Conservation (phyloP, 192 early-diverging fungal species). For the Irineochytrium annulatum region DNA sequence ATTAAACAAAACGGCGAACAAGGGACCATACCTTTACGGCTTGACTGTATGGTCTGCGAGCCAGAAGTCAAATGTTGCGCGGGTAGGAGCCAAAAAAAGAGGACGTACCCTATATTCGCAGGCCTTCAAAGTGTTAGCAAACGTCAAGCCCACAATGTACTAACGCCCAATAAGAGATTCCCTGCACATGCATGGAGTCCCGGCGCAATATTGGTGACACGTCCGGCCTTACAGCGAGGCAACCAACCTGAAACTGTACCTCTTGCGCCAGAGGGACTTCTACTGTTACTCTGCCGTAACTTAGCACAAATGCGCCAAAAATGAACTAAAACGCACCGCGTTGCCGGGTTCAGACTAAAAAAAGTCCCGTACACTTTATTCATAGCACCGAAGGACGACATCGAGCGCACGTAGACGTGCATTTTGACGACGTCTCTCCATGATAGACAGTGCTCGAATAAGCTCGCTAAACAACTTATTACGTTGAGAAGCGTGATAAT, state of each 20-base stretch:
- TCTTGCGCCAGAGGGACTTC: constrained; percentile 38
- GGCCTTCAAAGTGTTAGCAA: constrained; percentile 45
- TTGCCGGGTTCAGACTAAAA: constrained; percentile 69
- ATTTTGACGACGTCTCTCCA: constrained; percentile 63
- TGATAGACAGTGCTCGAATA: constrained; percentile 31
- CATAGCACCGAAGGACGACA: constrained; percentile 59
- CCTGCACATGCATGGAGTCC: constrained; percentile 67
- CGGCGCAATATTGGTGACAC: not conserved
- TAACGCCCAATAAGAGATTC: constrained; percentile 82
- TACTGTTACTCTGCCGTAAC: constrained; percentile 54
- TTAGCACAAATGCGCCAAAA: not conserved
- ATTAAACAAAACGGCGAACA: too few relatives aligned
- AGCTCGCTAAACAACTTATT: constrained; percentile 24
- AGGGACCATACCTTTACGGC: constrained; percentile 53
- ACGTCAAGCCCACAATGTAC: constrained; percentile 8
- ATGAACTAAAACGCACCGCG: constrained; percentile 51
- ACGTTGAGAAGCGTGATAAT: not conserved
- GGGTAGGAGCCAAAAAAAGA: not conserved
- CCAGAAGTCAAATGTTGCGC: not conserved
- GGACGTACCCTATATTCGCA: constrained; percentile 69
- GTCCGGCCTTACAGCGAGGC: constrained; percentile 33
- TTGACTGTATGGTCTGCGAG: constrained; percentile 70
- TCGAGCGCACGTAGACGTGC: constrained; percentile 63
- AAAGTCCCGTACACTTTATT: constrained; percentile 65
- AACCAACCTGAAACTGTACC: constrained; percentile 61